A percentile compares a stretch with the other conserved stretches of the same genome.
These are phyloP conservation scores for Carex scoparia DNA, from an alignment of 176 grass and related monocot genomes.

Conservation along the genomic window DNA sequence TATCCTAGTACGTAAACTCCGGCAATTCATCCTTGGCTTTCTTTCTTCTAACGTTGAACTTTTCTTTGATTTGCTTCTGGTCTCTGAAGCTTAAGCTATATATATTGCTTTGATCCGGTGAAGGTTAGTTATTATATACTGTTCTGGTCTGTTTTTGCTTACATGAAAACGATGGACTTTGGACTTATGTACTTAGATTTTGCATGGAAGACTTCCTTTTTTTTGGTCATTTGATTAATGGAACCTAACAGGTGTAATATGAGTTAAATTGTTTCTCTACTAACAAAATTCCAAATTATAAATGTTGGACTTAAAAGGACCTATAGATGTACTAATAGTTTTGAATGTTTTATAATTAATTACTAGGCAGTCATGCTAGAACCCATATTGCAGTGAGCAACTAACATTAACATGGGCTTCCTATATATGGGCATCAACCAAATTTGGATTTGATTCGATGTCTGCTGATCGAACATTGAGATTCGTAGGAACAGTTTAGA, in stretches of 20 bases:
- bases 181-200: not conserved
- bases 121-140: not conserved
- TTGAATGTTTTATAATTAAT: not conserved
- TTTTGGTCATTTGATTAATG: not conserved
- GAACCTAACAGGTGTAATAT: not conserved
- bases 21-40: conserved; percentile 99
- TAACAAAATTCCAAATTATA: not conserved
- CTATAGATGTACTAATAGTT: not conserved
- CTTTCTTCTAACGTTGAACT: not conserved
- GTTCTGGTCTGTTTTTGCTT: not conserved
- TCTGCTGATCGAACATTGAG: no score
- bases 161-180: not conserved
- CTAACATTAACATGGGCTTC: not conserved
- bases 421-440: no score
- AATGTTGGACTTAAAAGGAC: not conserved
- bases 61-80: not conserved
- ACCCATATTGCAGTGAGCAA: not conserved
- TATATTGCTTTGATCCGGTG: not conserved
- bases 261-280: not conserved
- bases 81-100: not conserved
- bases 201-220: not conserved
- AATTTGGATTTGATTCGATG: no score
- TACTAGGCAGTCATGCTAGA: not conserved
- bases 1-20: conserved; percentile 11
- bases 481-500: no score